Percentiles rank a stretch among this genome's conserved stretches.
Conservation (phyloP, 805 yeast species). For the Isabelozyma gotoi region DNA sequence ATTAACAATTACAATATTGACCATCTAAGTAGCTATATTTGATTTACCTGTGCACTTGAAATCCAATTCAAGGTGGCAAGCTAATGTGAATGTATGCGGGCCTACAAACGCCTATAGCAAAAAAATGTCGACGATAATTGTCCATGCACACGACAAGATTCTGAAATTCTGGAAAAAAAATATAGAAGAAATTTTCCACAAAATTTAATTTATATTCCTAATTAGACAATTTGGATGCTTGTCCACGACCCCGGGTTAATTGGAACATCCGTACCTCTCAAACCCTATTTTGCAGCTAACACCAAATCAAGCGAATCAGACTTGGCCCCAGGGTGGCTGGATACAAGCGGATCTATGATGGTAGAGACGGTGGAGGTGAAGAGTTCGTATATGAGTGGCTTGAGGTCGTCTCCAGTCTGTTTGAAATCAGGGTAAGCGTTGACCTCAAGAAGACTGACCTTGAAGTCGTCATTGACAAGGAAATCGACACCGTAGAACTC, state of each 20-base stretch:
- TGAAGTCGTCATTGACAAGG: constrained; percentile 56
- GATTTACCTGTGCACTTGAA: no score
- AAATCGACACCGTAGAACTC: constrained; percentile 92
- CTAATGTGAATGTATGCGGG: no score
- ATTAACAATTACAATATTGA: no score
- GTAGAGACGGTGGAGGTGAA: constrained; percentile 55
- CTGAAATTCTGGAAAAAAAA: neutral
- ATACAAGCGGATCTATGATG: constrained; percentile 44
- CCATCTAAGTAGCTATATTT: no score
- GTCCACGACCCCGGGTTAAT: no score
- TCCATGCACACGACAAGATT: neutral
- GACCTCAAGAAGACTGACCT: constrained; percentile 73
- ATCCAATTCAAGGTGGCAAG: no score
- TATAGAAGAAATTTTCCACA: neutral
- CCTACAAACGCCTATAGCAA: no score
- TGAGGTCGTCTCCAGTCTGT: constrained; percentile 84
- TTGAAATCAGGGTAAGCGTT: constrained; percentile 96
- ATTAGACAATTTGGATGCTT: no score
- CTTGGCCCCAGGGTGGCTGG: neutral
- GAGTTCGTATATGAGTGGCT: constrained; percentile 61
- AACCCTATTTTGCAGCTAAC: neutral
- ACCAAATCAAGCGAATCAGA: neutral
- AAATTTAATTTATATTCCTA: no score
- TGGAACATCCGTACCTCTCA: no score
- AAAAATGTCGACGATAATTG: neutral